Evolutionary conservation across 257 asterid species (phyloP).

Genomic region (Nicotiana attenuata): DNA sequence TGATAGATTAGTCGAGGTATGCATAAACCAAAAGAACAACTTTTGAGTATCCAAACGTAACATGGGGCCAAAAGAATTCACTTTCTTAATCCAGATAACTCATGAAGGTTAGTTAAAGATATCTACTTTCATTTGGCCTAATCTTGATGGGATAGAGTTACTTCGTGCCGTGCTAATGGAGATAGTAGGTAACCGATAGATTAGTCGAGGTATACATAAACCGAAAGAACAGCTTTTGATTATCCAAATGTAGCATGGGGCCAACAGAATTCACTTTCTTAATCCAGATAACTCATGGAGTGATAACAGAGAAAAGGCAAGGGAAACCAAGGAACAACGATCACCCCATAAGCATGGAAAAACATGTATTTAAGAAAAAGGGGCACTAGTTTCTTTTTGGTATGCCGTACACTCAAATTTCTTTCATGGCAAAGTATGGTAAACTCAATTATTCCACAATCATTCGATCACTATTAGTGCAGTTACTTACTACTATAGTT

Average conservation of each 20-base stretch:
- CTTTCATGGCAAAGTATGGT: neutral
- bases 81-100: neutral
- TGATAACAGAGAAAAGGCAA: neutral
- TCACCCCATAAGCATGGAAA: neutral
- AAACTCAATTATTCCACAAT: neutral
- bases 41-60: no score
- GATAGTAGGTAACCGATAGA: neutral
- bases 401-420: no score
- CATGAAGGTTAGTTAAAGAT: neutral
- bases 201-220: neutral
- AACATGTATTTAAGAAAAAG: neutral
- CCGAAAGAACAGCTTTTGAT: no score
- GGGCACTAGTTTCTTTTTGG: neutral
- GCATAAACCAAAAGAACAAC: neutral
- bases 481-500: neutral
- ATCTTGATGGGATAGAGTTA: neutral
- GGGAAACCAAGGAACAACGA: neutral
- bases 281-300: neutral
- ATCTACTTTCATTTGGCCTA: neutral
- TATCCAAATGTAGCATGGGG: neutral
- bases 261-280: neutral
- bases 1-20: neutral
- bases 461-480: neutral
- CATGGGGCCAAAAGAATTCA: neutral
- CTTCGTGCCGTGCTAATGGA: neutral